phyloP scores from a whole-genome alignment of 352 stramenopile species.

The Phytophthora sp. region DNA sequence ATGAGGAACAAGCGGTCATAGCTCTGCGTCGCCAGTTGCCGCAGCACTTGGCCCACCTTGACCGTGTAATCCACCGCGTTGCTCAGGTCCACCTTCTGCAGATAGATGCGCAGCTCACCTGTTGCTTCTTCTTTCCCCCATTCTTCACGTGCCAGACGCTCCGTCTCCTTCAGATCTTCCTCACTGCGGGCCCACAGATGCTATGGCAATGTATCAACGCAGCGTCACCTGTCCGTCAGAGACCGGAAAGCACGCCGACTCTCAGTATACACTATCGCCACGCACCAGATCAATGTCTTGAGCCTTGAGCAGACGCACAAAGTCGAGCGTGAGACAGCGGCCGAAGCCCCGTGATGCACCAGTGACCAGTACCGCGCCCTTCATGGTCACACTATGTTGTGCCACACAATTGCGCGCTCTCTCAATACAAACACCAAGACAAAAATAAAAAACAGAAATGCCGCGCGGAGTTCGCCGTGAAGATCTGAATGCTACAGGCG shows the following conservation, averaged over 20 bases:
- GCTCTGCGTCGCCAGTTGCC: slow-evolving; percentile 34
- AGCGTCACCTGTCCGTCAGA: not conserved
- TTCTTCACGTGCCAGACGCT: slow-evolving; percentile 41
- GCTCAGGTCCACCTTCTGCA: slow-evolving; percentile 55
- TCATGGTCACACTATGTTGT: slow-evolving; percentile 16
- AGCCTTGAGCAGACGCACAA: slow-evolving; percentile 43
- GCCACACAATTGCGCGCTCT: slow-evolving; percentile 5
- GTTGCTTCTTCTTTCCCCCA: slow-evolving; percentile 28
- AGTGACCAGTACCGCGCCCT: slow-evolving; percentile 70
- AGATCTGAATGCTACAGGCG: slow-evolving; percentile 8
- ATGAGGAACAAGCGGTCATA: slow-evolving; percentile 68
- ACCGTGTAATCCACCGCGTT: slow-evolving; percentile 48
- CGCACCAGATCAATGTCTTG: slow-evolving; percentile 63
- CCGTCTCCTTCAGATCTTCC: slow-evolving; percentile 60
- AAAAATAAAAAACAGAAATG: slow-evolving; percentile 6
- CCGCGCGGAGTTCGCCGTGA: slow-evolving; percentile 7
- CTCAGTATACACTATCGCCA: no score
- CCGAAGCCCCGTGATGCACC: slow-evolving; percentile 89
- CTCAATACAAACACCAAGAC: not conserved
- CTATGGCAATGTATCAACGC: slow-evolving; percentile 28
- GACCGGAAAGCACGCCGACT: not conserved
- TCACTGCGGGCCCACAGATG: slow-evolving; percentile 63
- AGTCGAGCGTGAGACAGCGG: slow-evolving; percentile 75
- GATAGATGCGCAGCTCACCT: slow-evolving; percentile 39
- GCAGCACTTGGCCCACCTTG: slow-evolving; percentile 50